phyloP scores from a whole-genome alignment of 2,329 filamentous ascomycete species.

The Aurifilum marmelostoma region DNA sequence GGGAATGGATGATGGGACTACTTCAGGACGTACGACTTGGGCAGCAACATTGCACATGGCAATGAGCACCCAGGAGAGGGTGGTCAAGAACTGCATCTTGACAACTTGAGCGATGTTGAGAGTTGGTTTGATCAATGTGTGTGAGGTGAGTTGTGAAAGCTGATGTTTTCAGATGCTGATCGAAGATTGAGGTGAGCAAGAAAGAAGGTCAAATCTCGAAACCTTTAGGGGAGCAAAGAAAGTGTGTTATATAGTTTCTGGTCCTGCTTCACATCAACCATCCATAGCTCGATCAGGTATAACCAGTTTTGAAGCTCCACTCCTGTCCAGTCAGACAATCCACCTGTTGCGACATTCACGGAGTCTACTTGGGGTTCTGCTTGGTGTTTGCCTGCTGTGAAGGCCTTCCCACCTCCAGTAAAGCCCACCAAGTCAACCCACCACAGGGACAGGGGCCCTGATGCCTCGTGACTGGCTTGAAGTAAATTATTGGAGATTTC shows the following conservation, averaged over 20 bases:
- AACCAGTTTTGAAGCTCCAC: background rate
- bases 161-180: background rate
- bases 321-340: background rate
- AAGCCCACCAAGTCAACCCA: background rate
- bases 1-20: background rate
- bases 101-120: background rate
- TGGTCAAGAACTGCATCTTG: background rate
- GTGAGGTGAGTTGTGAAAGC: background rate
- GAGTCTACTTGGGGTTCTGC: background rate
- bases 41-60: constrained; percentile 4
- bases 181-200: background rate
- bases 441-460: no score
- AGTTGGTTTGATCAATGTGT: background rate
- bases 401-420: background rate
- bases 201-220: background rate
- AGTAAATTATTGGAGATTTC: background rate
- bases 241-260: background rate
- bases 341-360: background rate
- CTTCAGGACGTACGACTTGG: background rate
- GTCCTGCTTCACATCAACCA: background rate
- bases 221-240: background rate
- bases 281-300: background rate
- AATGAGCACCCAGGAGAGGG: background rate
- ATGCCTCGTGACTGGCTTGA: background rate
- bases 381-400: background rate